Evolutionary conservation across 495 filamentous ascomycete species (phyloP).

Genomic region (Evansstolkia leycettana): DNA sequence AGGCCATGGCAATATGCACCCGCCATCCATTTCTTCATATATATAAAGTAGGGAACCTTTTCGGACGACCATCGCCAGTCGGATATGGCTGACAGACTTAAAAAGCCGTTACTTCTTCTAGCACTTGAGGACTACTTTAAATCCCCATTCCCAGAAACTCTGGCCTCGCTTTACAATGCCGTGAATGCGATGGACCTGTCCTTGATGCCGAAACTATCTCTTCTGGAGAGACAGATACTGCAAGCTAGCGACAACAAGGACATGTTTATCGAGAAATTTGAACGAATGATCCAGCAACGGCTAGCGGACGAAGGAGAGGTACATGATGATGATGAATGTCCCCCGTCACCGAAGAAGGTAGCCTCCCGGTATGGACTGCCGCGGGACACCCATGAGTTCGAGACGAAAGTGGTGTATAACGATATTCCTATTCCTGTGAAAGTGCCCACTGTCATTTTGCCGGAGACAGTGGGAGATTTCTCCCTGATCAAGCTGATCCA

Average conservation of each 20-base stretch:
- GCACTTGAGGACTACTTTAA: conserved; percentile 97
- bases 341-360: conserved; percentile 37
- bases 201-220: conserved; percentile 74
- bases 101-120: conserved; percentile 78
- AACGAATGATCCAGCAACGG: conserved; percentile 74
- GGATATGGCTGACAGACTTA: background rate
- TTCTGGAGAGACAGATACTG: conserved; percentile 74
- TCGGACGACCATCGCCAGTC: background rate
- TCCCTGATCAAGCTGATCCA: conserved; percentile 94
- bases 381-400: conserved; percentile 93
- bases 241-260: conserved; percentile 89
- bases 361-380: conserved; percentile 51
- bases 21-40: conserved; percentile 98
- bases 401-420: conserved; percentile 88
- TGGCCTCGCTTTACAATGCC: conserved; percentile 80
- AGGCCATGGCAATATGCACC: conserved; percentile 99
- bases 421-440: conserved; percentile 94
- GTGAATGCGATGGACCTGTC: conserved; percentile 97
- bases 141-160: conserved; percentile 73
- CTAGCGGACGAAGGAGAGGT: conserved; percentile 33
- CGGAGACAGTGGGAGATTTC: conserved; percentile 96
- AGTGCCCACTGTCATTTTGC: conserved; percentile 81
- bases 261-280: conserved; percentile 95
- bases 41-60: conserved; percentile 59
- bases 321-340: conserved; percentile 14